phyloP scores from a whole-genome alignment of 495 filamentous ascomycete genomes.

The Talaromyces nanjingensis region DNA sequence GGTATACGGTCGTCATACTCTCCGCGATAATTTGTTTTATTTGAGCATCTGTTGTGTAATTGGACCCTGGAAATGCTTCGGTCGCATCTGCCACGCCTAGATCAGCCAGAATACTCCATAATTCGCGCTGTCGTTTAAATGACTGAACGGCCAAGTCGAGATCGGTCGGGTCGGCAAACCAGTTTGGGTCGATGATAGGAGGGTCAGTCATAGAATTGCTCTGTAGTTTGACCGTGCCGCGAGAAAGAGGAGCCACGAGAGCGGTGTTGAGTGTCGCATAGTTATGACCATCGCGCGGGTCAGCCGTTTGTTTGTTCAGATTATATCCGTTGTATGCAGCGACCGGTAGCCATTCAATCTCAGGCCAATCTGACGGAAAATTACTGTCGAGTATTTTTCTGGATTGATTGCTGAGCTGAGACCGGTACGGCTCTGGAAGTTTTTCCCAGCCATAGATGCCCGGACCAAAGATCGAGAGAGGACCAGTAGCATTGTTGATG shows the following conservation, averaged over 20 bases:
- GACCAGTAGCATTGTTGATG: slow-evolving; percentile 16
- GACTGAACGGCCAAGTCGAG: slow-evolving; percentile 34
- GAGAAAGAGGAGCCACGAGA: slow-evolving; percentile 41
- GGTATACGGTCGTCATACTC: slow-evolving; percentile 35
- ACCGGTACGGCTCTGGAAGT: slow-evolving; percentile 21
- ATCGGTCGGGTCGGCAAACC: slow-evolving; percentile 37
- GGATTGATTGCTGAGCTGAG: slow-evolving; percentile 4
- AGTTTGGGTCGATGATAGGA: slow-evolving; percentile 46
- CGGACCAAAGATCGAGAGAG: slow-evolving; percentile 16
- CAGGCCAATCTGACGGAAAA: slow-evolving; percentile 49
- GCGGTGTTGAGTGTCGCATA: slow-evolving; percentile 36
- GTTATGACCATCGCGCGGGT: slow-evolving; percentile 23
- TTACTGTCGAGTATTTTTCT: neutral
- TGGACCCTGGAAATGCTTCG: slow-evolving; percentile 38
- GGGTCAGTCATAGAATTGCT: slow-evolving; percentile 31
- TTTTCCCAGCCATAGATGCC: slow-evolving; percentile 40
- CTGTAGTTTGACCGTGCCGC: slow-evolving; percentile 46
- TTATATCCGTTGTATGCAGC: slow-evolving; percentile 21
- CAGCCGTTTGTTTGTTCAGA: slow-evolving; percentile 12
- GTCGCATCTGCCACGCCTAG: neutral
- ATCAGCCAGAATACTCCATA: slow-evolving; percentile 12
- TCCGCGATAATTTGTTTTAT: slow-evolving; percentile 35
- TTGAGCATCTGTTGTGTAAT: slow-evolving; percentile 37
- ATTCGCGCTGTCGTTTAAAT: slow-evolving; percentile 34
- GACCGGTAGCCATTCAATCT: slow-evolving; percentile 30